A percentile compares a stretch with the other conserved stretches of the same genome.
Evolutionary conservation across 331 rosid genomes (phyloP).

Genomic region (Quercus phellos): DNA sequence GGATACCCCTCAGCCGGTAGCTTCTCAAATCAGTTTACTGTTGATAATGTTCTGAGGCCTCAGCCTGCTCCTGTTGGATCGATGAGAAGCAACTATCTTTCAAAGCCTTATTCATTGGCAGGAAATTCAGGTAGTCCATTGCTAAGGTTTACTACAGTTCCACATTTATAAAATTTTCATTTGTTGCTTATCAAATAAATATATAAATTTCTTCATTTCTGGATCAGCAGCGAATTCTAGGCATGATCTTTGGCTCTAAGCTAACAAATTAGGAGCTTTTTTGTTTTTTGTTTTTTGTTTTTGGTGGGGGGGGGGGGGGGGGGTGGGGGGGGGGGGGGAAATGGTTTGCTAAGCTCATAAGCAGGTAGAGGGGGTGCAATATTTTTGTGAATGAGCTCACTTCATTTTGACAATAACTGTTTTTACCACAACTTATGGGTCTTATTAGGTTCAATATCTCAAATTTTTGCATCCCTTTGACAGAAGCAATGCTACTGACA

Average conservation of each 20-base stretch:
- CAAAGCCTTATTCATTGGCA: slow-evolving; percentile 59
- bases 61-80: slow-evolving; percentile 57
- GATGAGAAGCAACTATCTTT: slow-evolving; percentile 49
- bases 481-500: neutral
- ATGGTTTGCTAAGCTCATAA: neutral
- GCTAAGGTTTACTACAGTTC: slow-evolving; percentile 12
- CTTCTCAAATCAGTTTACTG: slow-evolving; percentile 55
- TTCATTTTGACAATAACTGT: neutral
- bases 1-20: slow-evolving; percentile 37
- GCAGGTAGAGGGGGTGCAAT: neutral
- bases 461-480: neutral
- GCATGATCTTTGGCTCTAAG: neutral
- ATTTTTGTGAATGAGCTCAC: neutral
- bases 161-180: slow-evolving; percentile 9
- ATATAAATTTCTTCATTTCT: neutral
- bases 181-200: slow-evolving; percentile 3
- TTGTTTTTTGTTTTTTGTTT: too few species aligned
- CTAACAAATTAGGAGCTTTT: neutral
- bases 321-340: neutral
- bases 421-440: neutral
- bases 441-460: neutral
- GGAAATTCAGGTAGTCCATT: slow-evolving; percentile 56
- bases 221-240: neutral
- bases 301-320: too few species aligned
- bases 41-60: slow-evolving; percentile 58